Evolutionary conservation across 2,329 filamentous ascomycete genomes (phyloP).

Genomic region (Bertia moriformis): DNA sequence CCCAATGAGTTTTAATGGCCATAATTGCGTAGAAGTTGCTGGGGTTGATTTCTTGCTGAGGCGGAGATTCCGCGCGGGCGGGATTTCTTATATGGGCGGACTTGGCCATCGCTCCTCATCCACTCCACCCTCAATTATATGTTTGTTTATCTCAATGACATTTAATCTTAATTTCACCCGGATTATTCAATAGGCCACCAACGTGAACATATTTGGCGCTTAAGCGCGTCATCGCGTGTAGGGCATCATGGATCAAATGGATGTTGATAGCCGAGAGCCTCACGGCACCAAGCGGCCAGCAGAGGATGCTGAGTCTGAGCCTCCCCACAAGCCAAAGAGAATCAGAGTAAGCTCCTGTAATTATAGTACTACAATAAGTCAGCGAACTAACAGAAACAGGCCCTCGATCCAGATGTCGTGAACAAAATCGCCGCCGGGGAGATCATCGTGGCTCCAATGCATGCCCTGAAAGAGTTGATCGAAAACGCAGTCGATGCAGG

Average conservation of each 20-base stretch:
- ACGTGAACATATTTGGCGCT: too few relatives aligned
- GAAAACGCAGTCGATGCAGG: slow-evolving; percentile 98
- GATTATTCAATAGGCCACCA: too few relatives aligned
- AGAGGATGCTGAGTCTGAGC: background rate
- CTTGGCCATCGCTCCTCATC: too few relatives aligned
- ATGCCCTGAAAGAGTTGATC: slow-evolving; percentile 89
- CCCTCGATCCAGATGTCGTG: slow-evolving; percentile 79
- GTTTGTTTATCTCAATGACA: too few relatives aligned
- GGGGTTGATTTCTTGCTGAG: too few relatives aligned
- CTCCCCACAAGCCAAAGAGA: slow-evolving; percentile 14
- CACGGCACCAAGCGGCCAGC: background rate
- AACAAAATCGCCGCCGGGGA: slow-evolving; percentile 98
- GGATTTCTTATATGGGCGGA: too few relatives aligned
- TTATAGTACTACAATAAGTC: slow-evolving; percentile 5
- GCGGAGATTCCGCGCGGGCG: too few relatives aligned
- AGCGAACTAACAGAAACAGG: slow-evolving; percentile 31
- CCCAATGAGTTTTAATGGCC: too few relatives aligned
- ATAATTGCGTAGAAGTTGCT: too few relatives aligned
- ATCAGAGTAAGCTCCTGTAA: slow-evolving; percentile 4
- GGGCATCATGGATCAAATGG: slow-evolving; percentile 1
- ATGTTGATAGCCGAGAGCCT: background rate
- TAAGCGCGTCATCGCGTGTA: too few relatives aligned
- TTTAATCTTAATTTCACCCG: too few relatives aligned
- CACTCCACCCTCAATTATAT: too few relatives aligned
- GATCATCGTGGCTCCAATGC: slow-evolving; percentile 92